Evolutionary conservation across 352 stramenopile genomes (phyloP).

Genomic region (Phytophthora cajani): DNA sequence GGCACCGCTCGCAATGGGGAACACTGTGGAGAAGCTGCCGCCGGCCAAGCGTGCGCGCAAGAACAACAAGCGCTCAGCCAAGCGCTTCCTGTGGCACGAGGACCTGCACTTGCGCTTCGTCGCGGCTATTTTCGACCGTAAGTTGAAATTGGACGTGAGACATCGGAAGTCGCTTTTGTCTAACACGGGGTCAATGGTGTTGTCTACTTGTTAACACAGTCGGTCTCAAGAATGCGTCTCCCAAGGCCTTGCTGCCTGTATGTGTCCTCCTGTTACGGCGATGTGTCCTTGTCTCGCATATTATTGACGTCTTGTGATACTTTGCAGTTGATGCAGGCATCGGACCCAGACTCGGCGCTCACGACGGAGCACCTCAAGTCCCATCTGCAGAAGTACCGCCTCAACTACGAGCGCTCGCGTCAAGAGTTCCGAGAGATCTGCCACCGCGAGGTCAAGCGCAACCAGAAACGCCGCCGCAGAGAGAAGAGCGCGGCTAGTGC

Average conservation of each 20-base stretch:
- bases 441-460: constrained; percentile 61
- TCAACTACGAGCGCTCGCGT: constrained; percentile 80
- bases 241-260: constrained; percentile 71
- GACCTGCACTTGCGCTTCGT: constrained; percentile 85
- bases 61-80: constrained; percentile 77
- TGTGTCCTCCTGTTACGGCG: constrained; percentile 13
- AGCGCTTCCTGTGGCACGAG: constrained; percentile 84
- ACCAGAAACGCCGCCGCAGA: constrained; percentile 46
- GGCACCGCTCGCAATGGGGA: background rate
- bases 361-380: constrained; percentile 88
- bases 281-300: constrained; percentile 5
- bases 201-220: constrained; percentile 41
- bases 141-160: constrained; percentile 14
- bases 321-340: constrained; percentile 62
- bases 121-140: constrained; percentile 84
- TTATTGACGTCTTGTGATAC: background rate
- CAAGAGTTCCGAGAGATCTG: constrained; percentile 79
- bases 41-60: constrained; percentile 51
- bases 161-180: constrained; percentile 3
- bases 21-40: background rate
- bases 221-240: constrained; percentile 82
- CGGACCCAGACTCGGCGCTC: constrained; percentile 50
- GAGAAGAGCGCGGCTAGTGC: constrained; percentile 25
- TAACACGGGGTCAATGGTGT: constrained; percentile 1
- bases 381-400: constrained; percentile 86